phyloP scores from a whole-genome alignment of 2,329 filamentous ascomycete genomes.

The Ilyonectria destructans region DNA sequence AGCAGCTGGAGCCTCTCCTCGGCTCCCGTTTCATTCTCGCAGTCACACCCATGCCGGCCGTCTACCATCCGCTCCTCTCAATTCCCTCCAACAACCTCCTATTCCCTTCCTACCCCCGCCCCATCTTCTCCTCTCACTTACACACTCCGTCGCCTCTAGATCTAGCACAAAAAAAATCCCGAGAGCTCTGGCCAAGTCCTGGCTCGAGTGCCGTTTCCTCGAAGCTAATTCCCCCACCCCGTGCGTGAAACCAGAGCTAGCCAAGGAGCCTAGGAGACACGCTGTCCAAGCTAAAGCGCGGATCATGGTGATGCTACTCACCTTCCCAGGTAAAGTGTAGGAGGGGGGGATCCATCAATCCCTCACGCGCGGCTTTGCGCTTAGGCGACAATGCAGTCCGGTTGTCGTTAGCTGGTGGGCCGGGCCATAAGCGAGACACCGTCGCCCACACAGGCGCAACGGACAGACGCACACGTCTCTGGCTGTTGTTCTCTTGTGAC shows the following conservation, averaged over 20 bases:
- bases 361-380: slow-evolving; percentile 25
- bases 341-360: neutral
- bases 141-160: neutral
- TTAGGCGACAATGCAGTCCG: slow-evolving; percentile 25
- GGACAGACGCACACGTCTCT: slow-evolving; percentile 8
- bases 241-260: neutral
- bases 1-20: slow-evolving; percentile 8
- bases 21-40: slow-evolving; percentile 24
- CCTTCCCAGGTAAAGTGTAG: neutral
- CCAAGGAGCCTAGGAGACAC: neutral
- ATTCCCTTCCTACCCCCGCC: neutral
- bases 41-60: neutral
- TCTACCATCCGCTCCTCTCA: no score
- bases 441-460: neutral
- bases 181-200: slow-evolving; percentile 41
- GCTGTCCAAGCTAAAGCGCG: neutral
- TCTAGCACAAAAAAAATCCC: slow-evolving; percentile 24
- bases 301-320: no score
- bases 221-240: slow-evolving; percentile 3
- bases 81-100: neutral
- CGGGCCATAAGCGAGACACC: neutral
- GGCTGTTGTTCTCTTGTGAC: slow-evolving; percentile 4
- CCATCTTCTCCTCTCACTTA: neutral
- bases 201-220: slow-evolving; percentile 31
- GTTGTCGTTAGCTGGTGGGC: slow-evolving; percentile 7